Evolutionary conservation across 805 yeast genomes (phyloP).

Genomic region (Deakozyma indianensis): DNA sequence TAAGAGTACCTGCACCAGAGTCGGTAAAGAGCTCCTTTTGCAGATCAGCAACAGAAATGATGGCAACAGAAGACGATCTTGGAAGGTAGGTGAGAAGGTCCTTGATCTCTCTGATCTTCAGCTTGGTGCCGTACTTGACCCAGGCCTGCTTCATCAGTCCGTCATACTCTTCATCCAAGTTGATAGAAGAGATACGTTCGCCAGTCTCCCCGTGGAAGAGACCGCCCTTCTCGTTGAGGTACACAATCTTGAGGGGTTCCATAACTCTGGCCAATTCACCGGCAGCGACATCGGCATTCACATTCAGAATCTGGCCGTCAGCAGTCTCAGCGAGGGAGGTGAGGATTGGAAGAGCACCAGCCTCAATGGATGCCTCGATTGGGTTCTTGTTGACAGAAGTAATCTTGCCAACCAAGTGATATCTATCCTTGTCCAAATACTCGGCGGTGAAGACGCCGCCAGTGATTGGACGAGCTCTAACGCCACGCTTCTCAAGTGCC

Average conservation of each 20-base stretch:
- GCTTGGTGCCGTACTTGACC: constrained; percentile 98
- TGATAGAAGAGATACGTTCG: constrained; percentile 77
- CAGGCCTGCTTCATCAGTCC: constrained; percentile 82
- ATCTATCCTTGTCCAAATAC: constrained; percentile 78
- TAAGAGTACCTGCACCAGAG: constrained; percentile 97
- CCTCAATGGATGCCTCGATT: constrained; percentile 84
- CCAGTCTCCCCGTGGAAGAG: constrained; percentile 84
- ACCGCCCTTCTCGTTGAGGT: constrained; percentile 96
- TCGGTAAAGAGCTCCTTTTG: constrained; percentile 97
- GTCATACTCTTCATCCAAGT: constrained; percentile 92
- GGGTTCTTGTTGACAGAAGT: constrained; percentile 76
- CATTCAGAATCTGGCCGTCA: constrained; percentile 92
- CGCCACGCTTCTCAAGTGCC: constrained; percentile 92
- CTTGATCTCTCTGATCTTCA: constrained; percentile 91
- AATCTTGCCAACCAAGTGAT: constrained; percentile 85
- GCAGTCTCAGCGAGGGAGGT: constrained; percentile 95
- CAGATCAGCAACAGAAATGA: constrained; percentile 84
- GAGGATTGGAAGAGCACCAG: constrained; percentile 92
- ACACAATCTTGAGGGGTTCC: constrained; percentile 93
- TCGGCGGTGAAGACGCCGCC: constrained; percentile 95
- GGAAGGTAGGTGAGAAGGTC: constrained; percentile 90
- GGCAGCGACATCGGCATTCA: constrained; percentile 98
- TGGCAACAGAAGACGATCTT: constrained; percentile 94
- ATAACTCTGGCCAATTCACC: constrained; percentile 94
- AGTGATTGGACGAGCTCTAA: constrained; percentile 95